Percentiles rank a stretch among this genome's conserved stretches.
These are phyloP conservation scores for Martiniozyma abietophila DNA, from an alignment of 805 yeast species.

Conservation along the genomic window DNA sequence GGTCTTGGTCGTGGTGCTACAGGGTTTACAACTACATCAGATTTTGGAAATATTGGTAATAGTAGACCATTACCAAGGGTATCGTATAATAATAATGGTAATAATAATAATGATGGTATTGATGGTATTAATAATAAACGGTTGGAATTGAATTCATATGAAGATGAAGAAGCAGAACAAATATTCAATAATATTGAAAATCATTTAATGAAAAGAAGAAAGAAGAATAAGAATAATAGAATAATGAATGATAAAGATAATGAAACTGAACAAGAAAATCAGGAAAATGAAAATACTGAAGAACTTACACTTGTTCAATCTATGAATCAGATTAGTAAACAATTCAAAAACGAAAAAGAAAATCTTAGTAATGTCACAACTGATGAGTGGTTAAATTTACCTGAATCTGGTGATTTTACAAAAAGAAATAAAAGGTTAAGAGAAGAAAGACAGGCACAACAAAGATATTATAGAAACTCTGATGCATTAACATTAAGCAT, in stretches of 20 bases:
- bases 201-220: slow-evolving; percentile 27
- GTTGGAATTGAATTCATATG: too few species aligned
- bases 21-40: slow-evolving; percentile 84
- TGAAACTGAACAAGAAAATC: slow-evolving; percentile 5
- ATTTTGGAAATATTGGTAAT: slow-evolving; percentile 49
- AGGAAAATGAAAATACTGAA: slow-evolving; percentile 8
- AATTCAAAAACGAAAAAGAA: slow-evolving; percentile 62
- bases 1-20: slow-evolving; percentile 95
- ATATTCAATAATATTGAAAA: slow-evolving; percentile 61
- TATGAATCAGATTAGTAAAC: slow-evolving; percentile 32
- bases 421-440: slow-evolving; percentile 66
- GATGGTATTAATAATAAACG: slow-evolving; percentile 24
- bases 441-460: slow-evolving; percentile 47
- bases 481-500: slow-evolving; percentile 45
- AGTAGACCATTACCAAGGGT: slow-evolving; percentile 25
- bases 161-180: slow-evolving; percentile 72
- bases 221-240: slow-evolving; percentile 18
- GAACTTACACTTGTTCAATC: slow-evolving; percentile 19
- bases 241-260: slow-evolving; percentile 12
- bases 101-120: slow-evolving; percentile 19
- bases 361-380: slow-evolving; percentile 47
- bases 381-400: slow-evolving; percentile 73
- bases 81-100: slow-evolving; percentile 8
- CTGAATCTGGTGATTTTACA: slow-evolving; percentile 86
- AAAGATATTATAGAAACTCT: slow-evolving; percentile 75